phyloP scores from a whole-genome alignment of 345 rosid genomes.

The Corchorus olitorius region DNA sequence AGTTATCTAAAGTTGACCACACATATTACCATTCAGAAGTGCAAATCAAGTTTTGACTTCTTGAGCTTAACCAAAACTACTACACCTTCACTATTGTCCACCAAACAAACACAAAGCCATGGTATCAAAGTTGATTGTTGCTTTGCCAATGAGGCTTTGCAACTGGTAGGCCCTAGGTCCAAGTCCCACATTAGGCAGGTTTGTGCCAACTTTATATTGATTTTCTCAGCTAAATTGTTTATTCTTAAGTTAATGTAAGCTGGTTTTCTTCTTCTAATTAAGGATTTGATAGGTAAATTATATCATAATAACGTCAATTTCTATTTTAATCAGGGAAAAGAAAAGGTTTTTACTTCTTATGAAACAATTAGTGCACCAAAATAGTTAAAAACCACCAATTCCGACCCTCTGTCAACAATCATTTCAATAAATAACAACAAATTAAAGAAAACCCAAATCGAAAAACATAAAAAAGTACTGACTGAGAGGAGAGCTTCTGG shows the following conservation, averaged over 20 bases:
- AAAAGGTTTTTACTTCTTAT: neutral
- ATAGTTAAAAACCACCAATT: neutral
- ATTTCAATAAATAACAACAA: conserved; percentile 4
- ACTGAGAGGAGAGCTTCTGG: conserved; percentile 57
- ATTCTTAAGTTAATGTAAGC: neutral
- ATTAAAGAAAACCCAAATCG: conserved; percentile 1
- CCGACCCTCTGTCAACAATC: neutral
- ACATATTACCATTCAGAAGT: neutral
- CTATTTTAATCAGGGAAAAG: neutral
- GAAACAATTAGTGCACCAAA: neutral
- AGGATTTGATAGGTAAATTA: neutral
- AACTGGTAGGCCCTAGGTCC: neutral
- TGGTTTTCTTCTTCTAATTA: neutral
- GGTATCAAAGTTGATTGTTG: neutral
- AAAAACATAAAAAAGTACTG: neutral
- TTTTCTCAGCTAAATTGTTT: neutral
- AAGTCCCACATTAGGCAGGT: neutral
- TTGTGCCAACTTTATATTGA: neutral
- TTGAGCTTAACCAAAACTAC: neutral
- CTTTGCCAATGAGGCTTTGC: neutral
- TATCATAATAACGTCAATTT: neutral
- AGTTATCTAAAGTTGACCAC: neutral
- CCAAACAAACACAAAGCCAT: neutral
- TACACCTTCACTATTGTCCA: neutral
- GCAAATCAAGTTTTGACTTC: neutral